Percentiles rank a stretch among this genome's conserved stretches.
Conservation (phyloP, 2,329 filamentous ascomycete genomes). For the Gyromitra esculenta region DNA sequence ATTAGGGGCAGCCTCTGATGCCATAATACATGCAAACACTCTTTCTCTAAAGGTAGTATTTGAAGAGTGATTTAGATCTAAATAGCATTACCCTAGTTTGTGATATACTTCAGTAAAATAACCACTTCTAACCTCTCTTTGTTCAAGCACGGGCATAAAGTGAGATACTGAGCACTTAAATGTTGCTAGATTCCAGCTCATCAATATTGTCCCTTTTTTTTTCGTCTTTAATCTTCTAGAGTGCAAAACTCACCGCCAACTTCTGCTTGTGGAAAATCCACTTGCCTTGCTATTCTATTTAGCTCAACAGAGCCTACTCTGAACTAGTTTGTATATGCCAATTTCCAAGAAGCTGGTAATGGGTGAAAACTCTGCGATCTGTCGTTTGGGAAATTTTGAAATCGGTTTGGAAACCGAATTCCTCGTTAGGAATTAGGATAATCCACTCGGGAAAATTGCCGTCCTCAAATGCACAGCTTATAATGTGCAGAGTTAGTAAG, state of each 20-base stretch:
- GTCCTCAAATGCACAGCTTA: constrained; percentile 10
- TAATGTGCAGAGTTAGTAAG: neutral
- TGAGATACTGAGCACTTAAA: constrained; percentile 14
- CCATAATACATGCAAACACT: constrained; percentile 19
- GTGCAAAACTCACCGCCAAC: neutral
- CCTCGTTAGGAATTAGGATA: neutral
- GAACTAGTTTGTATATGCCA: constrained; percentile 19
- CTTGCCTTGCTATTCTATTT: constrained; percentile 12
- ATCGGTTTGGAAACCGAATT: neutral
- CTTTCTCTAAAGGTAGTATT: neutral
- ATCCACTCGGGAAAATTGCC: neutral
- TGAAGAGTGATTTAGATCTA: neutral
- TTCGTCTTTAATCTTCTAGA: neutral
- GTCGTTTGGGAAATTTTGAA: constrained; percentile 6
- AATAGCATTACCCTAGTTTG: neutral
- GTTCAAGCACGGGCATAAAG: neutral
- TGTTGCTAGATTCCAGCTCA: constrained; percentile 5
- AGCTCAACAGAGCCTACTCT: constrained; percentile 17
- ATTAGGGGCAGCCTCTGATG: neutral
- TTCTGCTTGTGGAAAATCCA: constrained; percentile 10
- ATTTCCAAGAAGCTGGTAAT: constrained; percentile 16
- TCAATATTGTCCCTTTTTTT: neutral
- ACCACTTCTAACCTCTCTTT: neutral
- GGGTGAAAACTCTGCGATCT: neutral
- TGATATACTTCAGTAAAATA: neutral